These are phyloP conservation scores for Oxyria digyna DNA, from an alignment of 148 eudicot species.

Conservation along the genomic window DNA sequence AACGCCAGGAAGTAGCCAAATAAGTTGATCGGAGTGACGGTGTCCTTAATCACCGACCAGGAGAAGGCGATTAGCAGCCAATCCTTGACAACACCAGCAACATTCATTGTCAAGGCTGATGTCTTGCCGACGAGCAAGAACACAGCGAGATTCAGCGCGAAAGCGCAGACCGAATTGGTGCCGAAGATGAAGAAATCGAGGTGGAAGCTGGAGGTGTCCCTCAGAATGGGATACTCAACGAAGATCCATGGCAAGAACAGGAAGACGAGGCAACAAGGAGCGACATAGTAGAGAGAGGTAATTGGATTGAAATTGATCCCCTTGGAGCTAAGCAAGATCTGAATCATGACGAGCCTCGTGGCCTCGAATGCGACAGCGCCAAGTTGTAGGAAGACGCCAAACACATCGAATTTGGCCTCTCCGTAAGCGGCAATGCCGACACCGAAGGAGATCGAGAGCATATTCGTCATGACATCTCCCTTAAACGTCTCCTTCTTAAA, in stretches of 20 bases:
- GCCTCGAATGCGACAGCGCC: conserved; percentile 63
- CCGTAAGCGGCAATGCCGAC: conserved; percentile 37
- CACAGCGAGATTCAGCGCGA: conserved; percentile 61
- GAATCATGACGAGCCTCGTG: conserved; percentile 49
- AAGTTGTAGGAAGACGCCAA: conserved; percentile 50
- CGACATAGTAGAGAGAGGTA: conserved; percentile 48
- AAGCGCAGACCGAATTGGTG: conserved; percentile 55
- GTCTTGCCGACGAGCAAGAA: conserved; percentile 64
- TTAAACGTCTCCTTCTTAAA: conserved; percentile 6
- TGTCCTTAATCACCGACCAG: conserved; percentile 66
- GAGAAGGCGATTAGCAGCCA: conserved; percentile 69
- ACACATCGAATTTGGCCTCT: conserved; percentile 47
- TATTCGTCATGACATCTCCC: conserved; percentile 9
- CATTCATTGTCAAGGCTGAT: conserved; percentile 68
- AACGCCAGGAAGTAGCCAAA: conserved; percentile 51
- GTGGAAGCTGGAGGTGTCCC: conserved; percentile 38
- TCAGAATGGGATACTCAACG: conserved; percentile 43
- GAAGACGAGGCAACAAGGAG: conserved; percentile 56
- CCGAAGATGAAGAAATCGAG: conserved; percentile 45
- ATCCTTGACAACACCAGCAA: conserved; percentile 69
- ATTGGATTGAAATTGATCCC: conserved; percentile 50
- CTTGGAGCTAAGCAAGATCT: conserved; percentile 42
- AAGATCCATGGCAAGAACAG: conserved; percentile 52
- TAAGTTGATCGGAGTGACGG: conserved; percentile 45
- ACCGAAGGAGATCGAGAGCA: conserved; percentile 14